Evolutionary conservation across 345 rosid species (phyloP), one percentile per base, ranked within the genome.

Genomic region (Eucalyptus victrix): DNA sequence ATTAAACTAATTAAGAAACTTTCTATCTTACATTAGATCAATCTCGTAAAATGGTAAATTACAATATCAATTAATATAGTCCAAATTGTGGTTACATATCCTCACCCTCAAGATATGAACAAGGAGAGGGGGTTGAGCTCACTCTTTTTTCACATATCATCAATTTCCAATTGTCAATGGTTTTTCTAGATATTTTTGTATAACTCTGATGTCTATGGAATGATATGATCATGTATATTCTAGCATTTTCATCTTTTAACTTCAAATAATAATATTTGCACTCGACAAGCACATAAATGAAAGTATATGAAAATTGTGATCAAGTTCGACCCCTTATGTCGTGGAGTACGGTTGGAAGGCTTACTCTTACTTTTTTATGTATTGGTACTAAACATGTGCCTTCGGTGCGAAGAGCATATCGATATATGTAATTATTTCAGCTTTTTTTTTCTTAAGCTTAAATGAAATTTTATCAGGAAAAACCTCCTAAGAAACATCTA

Each of bases 21-120:
- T 50, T 50, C 0, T 50, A 50, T 50, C 53, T 16, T 3, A 50
- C 8, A 6, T 16, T 50, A 50, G 7, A 50, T 1, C 3, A 50
- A 50, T 17, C 3, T 7, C 8, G 53, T 50, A 50, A 50, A 50
- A 50, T 6, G 19, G 19, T 50, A 50, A 50, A 50, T 50, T 50
- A 50, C 19, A 50, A 50, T 50, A 50, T 50, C 53, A 50, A 50
- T 50, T 50, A 50, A 50, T 50, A 3, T 50, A 50, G 3, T 50
- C 1, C 4, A 3, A 8, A 0, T 3, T 53, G 24, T 0, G 24
- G 11, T 53, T 0, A 19, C 11, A 19, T 53, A 53, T 53, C 58
- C 58, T 53, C 58, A 53, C 58, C 58, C 2, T 21, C 58, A 53
- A 53, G 26, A 53, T 53, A 19, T 53, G 58, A 53, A 53, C 26